Evolutionary conservation across 805 yeast species (phyloP), one percentile per base, ranked within the genome.

Genomic region (Candida schatavii): DNA sequence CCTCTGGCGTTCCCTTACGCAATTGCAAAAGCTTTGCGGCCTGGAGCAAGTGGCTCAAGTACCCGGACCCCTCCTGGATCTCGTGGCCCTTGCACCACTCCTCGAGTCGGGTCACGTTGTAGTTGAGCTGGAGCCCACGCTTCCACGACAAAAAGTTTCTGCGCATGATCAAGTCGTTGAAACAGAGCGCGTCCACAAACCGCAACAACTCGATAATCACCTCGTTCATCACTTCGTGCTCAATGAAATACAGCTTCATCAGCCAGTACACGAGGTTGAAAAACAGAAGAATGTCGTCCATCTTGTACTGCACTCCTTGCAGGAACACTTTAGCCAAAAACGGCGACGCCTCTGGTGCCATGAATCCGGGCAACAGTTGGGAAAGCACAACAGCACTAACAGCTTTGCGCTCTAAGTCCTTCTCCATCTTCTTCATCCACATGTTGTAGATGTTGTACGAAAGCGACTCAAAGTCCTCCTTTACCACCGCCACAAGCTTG

Each of bases 11-110:
- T 54, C 83, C 84, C 72, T 93, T 93, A 64, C 95, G 81, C 59
- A 93, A 78, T 67, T 93, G 99, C 57, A 93, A 71, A 46, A 93
- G 73, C 68, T 93, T 93, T 30, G 97, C 90, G 17, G 95, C 91
- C 67, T 93, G 98, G 51, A 89, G 75, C 57, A 93, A 73, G 59
- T 90, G 97, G 47, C 83, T 83, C 59, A 93, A 75, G 57, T 88
- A 82, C 29, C 82, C 80, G 3, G 91, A 78, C 2, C 95, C 96
- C 59, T 90, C 96, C 39, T 85, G 85, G 47, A 93, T 80, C 40
- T 85, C 90, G 62, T 91, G 97, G 5, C 88, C 81, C 69, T 88
- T 91, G 66, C 98, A 91, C 99, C 99, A 93, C 68, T 93, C 99
- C 64, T 89, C 97, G 55, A 93, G 76, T 56, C 98, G 80, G 3